phyloP scores from a whole-genome alignment of 2,329 filamentous ascomycete genomes.

The Cercospora janseana region DNA sequence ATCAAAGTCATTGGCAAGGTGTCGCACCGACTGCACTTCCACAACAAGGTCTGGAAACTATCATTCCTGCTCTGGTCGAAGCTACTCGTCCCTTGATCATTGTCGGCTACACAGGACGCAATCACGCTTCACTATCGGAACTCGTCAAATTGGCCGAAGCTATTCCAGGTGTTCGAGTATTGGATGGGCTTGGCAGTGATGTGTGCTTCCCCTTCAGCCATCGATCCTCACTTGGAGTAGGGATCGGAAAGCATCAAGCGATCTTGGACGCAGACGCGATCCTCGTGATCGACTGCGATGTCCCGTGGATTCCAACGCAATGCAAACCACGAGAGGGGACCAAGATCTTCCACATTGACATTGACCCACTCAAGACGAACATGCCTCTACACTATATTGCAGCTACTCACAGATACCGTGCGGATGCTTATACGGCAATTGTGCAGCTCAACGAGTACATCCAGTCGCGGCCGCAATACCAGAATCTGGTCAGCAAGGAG shows the following conservation, averaged over 20 bases:
- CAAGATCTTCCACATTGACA: constrained; percentile 64
- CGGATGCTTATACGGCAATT: constrained; percentile 56
- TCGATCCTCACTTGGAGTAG: constrained; percentile 58
- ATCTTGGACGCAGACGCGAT: constrained; percentile 80
- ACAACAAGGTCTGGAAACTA: constrained; percentile 53
- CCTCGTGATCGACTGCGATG: constrained; percentile 81
- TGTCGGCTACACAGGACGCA: constrained; percentile 69
- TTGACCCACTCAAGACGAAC: constrained; percentile 64
- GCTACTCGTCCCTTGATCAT: constrained; percentile 68
- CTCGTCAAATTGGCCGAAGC: constrained; percentile 67
- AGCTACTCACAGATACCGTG: constrained; percentile 53
- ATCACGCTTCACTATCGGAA: constrained; percentile 60
- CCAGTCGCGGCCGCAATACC: constrained; percentile 50
- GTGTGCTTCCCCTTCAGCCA: constrained; percentile 78
- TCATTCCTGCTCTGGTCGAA: constrained; percentile 61
- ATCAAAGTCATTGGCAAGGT: constrained; percentile 68
- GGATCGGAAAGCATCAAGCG: constrained; percentile 69
- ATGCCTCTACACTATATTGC: constrained; percentile 59
- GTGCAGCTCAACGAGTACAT: constrained; percentile 66
- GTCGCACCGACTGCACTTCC: constrained; percentile 66
- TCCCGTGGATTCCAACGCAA: constrained; percentile 87
- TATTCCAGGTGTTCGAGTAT: constrained; percentile 66
- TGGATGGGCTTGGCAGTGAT: constrained; percentile 74
- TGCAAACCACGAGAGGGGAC: constrained; percentile 57
- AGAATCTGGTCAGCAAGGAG: background rate